Evolutionary conservation across 371 early-diverging fungal species (phyloP), one percentile per base, ranked within the genome.

Genomic region (Apophysomyces elegans): DNA sequence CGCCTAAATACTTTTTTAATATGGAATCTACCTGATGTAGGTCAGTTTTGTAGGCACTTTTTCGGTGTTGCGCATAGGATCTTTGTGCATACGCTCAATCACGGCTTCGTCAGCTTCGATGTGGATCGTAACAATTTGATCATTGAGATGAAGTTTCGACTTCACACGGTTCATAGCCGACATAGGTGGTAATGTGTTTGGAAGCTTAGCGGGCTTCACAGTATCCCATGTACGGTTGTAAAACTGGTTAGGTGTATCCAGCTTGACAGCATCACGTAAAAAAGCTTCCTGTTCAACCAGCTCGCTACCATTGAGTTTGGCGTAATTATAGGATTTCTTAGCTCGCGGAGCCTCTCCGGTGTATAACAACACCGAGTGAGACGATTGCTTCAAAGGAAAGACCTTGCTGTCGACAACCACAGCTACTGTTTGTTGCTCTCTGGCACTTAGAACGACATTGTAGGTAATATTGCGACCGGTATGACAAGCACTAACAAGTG

Each of bases 81-180:
- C 65, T 0, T 37, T 32, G 41, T 79, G 74, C 63, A 76, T 69
- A 11, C 21, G 38, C 41, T 74, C 74, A 47, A 65, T 21, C 16
- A 54, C 56, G 1, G 37, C 21, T 54, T 66, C 59, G 9, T 66
- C 65, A 1, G 70, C 75, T 11, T 18, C 36, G 21, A 78, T 43
- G 54, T 78, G 70, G 16, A 75, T 63, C 5, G 79, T 75, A 14
- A 76, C 72, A 14, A 78, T 78, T 56, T 78, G 58, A 44, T 65
- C 69, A 9, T 61, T 56, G 35, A 60, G 59, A 62, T 72, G 67
- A 21, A 70, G 45, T 18, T 62, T 43, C 3, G 62, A 46, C 7
- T 4, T 26, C 13, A 39, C 16, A 13, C 56, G 64, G n/a, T 62
- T 26, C 3, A 74, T 61, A 11, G 32, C 37, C 9, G 73, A 67